Percentiles rank a stretch among this genome's conserved stretches.
Evolutionary conservation across 2,329 filamentous ascomycete genomes (phyloP).

Genomic region (Hirsutella rhossiliensis): DNA sequence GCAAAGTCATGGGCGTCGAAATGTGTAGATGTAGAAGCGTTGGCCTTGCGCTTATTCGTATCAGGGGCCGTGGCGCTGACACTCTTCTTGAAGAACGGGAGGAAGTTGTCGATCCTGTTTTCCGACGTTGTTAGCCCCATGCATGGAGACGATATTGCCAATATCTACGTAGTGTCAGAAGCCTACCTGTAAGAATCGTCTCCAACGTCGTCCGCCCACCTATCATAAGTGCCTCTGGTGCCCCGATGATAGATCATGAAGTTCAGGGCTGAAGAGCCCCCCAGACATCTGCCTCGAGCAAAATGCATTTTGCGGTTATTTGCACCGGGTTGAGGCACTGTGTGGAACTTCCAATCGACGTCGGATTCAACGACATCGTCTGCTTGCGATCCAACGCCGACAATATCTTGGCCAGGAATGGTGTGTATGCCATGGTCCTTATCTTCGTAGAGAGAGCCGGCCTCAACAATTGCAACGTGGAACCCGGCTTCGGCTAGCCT

Average conservation of each 20-base stretch:
- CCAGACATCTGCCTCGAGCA: constrained; percentile 23
- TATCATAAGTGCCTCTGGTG: constrained; percentile 15
- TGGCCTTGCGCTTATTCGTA: constrained; percentile 6
- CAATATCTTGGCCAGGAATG: constrained; percentile 11
- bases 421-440: constrained; percentile 14
- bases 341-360: not conserved
- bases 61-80: constrained; percentile 14
- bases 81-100: constrained; percentile 15
- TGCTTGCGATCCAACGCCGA: not conserved
- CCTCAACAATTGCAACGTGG: constrained; percentile 26
- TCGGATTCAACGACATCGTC: not conserved
- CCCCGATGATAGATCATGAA: constrained; percentile 22
- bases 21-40: constrained; percentile 8
- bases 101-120: constrained; percentile 8
- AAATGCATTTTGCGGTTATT: constrained; percentile 19
- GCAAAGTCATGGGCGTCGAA: constrained; percentile 16
- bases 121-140: not conserved
- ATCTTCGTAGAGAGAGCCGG: constrained; percentile 21
- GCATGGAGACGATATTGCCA: not conserved
- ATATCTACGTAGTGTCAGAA: not conserved
- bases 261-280: constrained; percentile 24
- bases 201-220: constrained; percentile 15
- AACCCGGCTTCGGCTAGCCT: constrained; percentile 18
- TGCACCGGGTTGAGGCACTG: constrained; percentile 5
- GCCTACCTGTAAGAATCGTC: constrained; percentile 15